Conservation (phyloP, 441 rosid genomes). For the Aleurites moluccanus region DNA sequence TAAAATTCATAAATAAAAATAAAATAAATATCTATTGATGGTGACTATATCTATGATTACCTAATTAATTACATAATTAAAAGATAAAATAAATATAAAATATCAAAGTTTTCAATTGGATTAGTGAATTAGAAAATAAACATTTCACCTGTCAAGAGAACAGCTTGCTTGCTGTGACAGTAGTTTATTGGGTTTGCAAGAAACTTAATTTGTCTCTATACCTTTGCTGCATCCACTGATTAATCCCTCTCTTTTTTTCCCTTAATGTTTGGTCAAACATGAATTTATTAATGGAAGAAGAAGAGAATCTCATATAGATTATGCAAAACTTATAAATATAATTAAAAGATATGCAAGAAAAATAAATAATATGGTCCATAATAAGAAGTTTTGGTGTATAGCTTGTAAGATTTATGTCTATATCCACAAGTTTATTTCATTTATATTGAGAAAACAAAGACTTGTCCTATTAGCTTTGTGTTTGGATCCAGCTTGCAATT, state of each 20-base stretch:
- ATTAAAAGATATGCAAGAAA: not conserved
- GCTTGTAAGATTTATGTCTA: constrained; percentile 1
- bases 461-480: constrained; percentile 1
- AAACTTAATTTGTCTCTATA: not conserved
- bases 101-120: not conserved
- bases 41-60: too few relatives aligned
- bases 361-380: not conserved
- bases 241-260: too few relatives aligned
- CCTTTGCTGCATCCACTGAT: not conserved
- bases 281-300: not conserved
- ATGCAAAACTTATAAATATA: not conserved
- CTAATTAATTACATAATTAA: constrained; percentile 11
- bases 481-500: constrained; percentile 19
- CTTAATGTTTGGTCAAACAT: constrained; percentile 4
- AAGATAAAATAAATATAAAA: not conserved
- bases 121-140: constrained; percentile 10
- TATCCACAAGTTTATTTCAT: not conserved
- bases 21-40: too few relatives aligned
- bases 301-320: constrained; percentile 18
- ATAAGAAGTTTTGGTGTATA: too few relatives aligned
- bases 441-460: not conserved
- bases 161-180: not conserved
- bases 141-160: constrained; percentile 15
- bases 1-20: too few relatives aligned
- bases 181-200: not conserved